A percentile compares a stretch with the other conserved stretches of the same genome.
Evolutionary conservation across 2,329 filamentous ascomycete species (phyloP).

Genomic region (Beauveria rudraprayagi): DNA sequence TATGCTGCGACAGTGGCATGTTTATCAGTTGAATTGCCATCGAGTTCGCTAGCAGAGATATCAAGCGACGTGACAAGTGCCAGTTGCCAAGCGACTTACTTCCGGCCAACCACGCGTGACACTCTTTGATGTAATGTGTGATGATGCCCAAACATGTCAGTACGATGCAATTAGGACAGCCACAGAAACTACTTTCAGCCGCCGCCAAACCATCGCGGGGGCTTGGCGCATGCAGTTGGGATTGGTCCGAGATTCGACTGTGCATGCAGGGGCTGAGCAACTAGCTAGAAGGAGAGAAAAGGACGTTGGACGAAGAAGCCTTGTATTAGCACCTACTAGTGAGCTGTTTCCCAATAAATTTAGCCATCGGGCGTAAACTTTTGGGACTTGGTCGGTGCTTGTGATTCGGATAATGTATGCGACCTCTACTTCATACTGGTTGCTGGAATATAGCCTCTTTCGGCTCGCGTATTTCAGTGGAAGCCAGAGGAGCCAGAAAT

Average conservation of each 20-base stretch:
- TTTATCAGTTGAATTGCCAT: no score
- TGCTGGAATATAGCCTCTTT: no score
- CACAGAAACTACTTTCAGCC: not conserved
- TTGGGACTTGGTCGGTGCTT: no score
- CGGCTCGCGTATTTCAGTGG: no score
- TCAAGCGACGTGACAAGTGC: no score
- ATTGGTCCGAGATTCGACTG: not conserved
- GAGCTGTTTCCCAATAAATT: no score
- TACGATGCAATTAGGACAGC: not conserved
- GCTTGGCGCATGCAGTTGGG: not conserved
- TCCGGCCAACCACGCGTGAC: not conserved
- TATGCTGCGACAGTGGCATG: not conserved
- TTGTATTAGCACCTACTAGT: no score
- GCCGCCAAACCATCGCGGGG: not conserved
- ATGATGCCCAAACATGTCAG: not conserved
- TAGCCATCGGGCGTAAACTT: no score
- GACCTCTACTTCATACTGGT: no score
- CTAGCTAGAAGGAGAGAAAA: not conserved
- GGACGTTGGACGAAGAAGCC: not conserved
- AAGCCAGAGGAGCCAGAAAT: no score
- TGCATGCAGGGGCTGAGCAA: not conserved
- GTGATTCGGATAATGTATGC: no score
- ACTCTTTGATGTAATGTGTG: not conserved
- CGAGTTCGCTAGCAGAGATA: no score
- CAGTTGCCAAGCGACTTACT: not conserved